These are phyloP conservation scores for Diaporthe sp. DNA, from an alignment of 2,329 filamentous ascomycete species.

Conservation along the genomic window DNA sequence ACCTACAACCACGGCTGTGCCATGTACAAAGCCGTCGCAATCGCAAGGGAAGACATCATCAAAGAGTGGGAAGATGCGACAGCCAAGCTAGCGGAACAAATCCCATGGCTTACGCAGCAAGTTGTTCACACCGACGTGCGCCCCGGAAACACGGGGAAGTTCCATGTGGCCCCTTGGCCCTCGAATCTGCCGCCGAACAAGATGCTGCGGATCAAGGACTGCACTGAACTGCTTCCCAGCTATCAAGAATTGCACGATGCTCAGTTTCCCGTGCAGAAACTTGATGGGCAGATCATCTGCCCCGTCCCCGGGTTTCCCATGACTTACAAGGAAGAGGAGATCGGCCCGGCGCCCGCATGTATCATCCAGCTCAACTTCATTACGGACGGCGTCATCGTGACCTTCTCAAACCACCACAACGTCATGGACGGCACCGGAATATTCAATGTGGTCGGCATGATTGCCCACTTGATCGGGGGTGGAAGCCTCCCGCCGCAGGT, in stretches of 20 bases:
- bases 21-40: neutral
- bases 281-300: neutral
- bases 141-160: neutral
- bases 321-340: neutral
- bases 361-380: conserved; percentile 6
- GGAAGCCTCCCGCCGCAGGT: neutral
- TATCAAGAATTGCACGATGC: neutral
- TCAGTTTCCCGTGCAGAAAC: neutral
- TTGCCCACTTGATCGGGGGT: neutral
- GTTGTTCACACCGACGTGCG: neutral
- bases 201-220: conserved; percentile 4
- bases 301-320: neutral
- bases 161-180: neutral
- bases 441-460: neutral
- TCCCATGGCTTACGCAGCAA: neutral
- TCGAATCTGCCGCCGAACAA: neutral
- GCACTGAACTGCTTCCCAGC: neutral
- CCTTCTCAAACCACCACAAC: neutral
- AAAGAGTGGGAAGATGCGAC: neutral
- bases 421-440: conserved; percentile 1
- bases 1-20: conserved; percentile 5
- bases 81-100: neutral
- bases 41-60: neutral
- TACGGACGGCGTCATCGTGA: neutral
- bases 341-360: neutral